These are phyloP conservation scores for Thalassia testudinum DNA, from an alignment of 116 monocot species.

Conservation along the genomic window DNA sequence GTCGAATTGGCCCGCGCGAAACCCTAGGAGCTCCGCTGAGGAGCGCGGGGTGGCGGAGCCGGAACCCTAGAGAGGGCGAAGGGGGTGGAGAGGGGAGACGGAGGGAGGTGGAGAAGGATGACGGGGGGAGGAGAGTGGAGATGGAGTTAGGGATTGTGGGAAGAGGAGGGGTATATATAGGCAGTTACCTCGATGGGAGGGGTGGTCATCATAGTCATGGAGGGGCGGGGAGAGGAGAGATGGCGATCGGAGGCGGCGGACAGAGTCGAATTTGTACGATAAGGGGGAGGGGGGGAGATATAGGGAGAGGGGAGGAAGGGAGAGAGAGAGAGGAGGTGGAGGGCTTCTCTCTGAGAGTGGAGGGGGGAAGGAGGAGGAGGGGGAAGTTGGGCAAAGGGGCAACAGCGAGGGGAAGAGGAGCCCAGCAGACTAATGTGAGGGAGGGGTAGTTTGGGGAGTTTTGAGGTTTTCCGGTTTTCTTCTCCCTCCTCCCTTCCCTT, in stretches of 20 bases:
- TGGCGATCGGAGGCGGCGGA: neutral
- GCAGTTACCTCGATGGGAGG: slow-evolving; percentile 42
- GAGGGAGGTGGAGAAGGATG: neutral
- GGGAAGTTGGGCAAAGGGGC: neutral
- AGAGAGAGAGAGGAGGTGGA: slow-evolving; percentile 1
- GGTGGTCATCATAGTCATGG: slow-evolving; percentile 67
- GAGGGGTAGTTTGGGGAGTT: no score
- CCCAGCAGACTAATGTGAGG: neutral
- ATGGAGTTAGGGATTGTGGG: no score
- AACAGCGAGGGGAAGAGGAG: neutral
- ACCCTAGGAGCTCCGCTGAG: no score
- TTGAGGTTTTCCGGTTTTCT: no score
- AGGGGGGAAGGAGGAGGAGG: neutral
- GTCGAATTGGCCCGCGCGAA: neutral
- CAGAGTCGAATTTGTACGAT: neutral
- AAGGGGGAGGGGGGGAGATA: neutral
- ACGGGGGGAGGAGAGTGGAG: neutral
- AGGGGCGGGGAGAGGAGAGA: neutral
- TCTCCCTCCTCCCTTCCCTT: no score
- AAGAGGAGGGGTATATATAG: neutral
- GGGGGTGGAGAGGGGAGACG: neutral
- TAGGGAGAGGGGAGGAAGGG: slow-evolving; percentile 5
- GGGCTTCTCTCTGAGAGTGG: no score
- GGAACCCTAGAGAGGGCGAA: slow-evolving; percentile 6
- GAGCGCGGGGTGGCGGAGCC: neutral